Conservation (phyloP, 1,284 basidiomycete species). For the Puccinia brachypodii region DNA sequence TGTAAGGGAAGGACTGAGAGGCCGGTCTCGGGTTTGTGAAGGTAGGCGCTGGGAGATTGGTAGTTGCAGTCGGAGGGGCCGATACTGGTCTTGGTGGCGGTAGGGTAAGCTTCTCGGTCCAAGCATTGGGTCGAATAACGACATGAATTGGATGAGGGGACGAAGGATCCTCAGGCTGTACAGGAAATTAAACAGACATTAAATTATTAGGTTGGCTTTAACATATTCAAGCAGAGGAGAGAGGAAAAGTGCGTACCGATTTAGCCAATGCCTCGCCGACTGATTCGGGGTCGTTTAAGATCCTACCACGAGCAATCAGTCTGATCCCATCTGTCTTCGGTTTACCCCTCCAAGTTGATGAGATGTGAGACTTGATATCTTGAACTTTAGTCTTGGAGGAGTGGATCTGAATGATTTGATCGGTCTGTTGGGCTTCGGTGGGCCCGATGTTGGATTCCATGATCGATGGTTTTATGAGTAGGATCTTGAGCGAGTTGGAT, state of each 20-base stretch:
- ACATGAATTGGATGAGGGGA: slow-evolving; percentile 46
- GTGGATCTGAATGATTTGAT: slow-evolving; percentile 28
- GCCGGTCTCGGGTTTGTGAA: neutral
- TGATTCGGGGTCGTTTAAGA: slow-evolving; percentile 34
- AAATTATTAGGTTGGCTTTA: neutral
- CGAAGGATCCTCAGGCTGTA: slow-evolving; percentile 31
- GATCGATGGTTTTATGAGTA: slow-evolving; percentile 25
- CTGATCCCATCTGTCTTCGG: slow-evolving; percentile 44
- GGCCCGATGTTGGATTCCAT: slow-evolving; percentile 28
- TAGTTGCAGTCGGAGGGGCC: slow-evolving; percentile 32
- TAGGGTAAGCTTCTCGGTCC: slow-evolving; percentile 36
- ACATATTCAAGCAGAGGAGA: neutral
- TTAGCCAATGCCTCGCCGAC: slow-evolving; percentile 20
- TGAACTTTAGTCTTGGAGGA: slow-evolving; percentile 24
- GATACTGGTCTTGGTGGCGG: slow-evolving; percentile 22
- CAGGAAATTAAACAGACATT: neutral
- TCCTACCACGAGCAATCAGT: slow-evolving; percentile 42
- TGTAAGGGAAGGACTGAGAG: neutral
- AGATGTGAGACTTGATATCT: slow-evolving; percentile 43
- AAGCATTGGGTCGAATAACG: slow-evolving; percentile 44
- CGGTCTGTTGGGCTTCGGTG: neutral
- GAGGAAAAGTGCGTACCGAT: neutral
- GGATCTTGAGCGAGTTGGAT: slow-evolving; percentile 38
- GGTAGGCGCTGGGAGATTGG: neutral
- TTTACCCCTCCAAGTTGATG: slow-evolving; percentile 43